A percentile compares a stretch with the other conserved stretches of the same genome.
Evolutionary conservation across 2,329 filamentous ascomycete genomes (phyloP).

Genomic region (Daldinia sp.): DNA sequence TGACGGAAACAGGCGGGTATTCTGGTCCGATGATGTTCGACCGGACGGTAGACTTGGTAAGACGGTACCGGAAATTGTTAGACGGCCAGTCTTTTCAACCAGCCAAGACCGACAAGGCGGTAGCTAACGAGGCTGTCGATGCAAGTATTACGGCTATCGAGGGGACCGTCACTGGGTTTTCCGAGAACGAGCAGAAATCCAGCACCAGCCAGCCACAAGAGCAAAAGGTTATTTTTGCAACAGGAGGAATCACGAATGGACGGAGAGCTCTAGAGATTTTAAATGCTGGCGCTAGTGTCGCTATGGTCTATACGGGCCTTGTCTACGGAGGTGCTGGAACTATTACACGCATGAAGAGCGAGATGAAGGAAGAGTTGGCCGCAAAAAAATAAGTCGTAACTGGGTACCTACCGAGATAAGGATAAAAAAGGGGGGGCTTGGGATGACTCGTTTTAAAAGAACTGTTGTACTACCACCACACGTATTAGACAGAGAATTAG

Average conservation of each 20-base stretch:
- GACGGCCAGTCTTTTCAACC: slow-evolving; percentile 62
- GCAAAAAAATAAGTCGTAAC: slow-evolving; percentile 23
- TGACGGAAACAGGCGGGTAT: slow-evolving; percentile 87
- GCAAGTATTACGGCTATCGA: slow-evolving; percentile 53
- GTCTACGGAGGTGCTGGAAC: slow-evolving; percentile 75
- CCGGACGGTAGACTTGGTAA: slow-evolving; percentile 81
- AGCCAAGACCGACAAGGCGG: slow-evolving; percentile 44
- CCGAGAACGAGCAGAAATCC: slow-evolving; percentile 57
- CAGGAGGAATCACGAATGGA: slow-evolving; percentile 91
- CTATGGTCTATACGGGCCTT: slow-evolving; percentile 88
- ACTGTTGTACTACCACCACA: slow-evolving; percentile 28
- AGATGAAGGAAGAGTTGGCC: slow-evolving; percentile 64
- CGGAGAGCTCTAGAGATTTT: slow-evolving; percentile 84
- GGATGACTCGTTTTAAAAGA: slow-evolving; percentile 8
- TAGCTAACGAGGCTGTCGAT: slow-evolving; percentile 51
- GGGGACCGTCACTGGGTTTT: slow-evolving; percentile 50
- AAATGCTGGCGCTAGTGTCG: slow-evolving; percentile 89
- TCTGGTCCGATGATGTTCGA: slow-evolving; percentile 92
- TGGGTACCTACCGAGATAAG: slow-evolving; percentile 5
- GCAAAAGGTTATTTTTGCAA: slow-evolving; percentile 90
- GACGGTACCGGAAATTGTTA: slow-evolving; percentile 78
- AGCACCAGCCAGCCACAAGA: slow-evolving; percentile 42
- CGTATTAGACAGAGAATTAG: slow-evolving; percentile 32
- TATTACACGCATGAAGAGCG: slow-evolving; percentile 72
- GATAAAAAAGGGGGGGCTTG: slow-evolving; percentile 7